A percentile compares a stretch with the other conserved stretches of the same genome.
phyloP scores from a whole-genome alignment of 192 early-diverging fungal species.

The Rhizophagus clarus region DNA sequence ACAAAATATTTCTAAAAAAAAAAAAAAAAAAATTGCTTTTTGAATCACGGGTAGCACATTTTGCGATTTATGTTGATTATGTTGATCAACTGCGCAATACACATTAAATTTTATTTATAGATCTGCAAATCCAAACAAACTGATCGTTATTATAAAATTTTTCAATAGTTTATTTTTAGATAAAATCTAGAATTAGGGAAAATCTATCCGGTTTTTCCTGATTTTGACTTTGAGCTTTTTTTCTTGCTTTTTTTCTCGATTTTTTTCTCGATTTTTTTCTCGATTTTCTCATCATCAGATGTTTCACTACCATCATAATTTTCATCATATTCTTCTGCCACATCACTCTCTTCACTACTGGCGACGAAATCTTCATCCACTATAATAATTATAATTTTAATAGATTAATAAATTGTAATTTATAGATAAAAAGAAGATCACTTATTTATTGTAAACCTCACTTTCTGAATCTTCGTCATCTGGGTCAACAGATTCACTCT shows the following conservation, averaged over 20 bases:
- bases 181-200: too few relatives aligned
- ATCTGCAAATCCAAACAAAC: too few relatives aligned
- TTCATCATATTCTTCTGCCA: constrained; percentile 78
- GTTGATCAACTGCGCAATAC: too few relatives aligned
- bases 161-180: too few relatives aligned
- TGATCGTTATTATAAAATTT: too few relatives aligned
- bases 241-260: not conserved
- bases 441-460: not conserved
- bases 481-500: constrained; percentile 36
- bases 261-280: not conserved
- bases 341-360: constrained; percentile 68
- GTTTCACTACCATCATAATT: constrained; percentile 33
- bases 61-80: too few relatives aligned
- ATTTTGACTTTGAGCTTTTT: not conserved
- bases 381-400: constrained; percentile 30
- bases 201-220: not conserved
- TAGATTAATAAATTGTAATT: not conserved
- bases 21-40: too few relatives aligned
- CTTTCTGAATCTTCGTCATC: constrained; percentile 62
- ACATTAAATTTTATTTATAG: too few relatives aligned
- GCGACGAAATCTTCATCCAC: constrained; percentile 92
- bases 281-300: not conserved
- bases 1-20: too few relatives aligned
- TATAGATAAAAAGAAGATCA: not conserved
- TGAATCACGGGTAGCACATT: too few relatives aligned